Conservation (phyloP, 2,329 filamentous ascomycete genomes). For the Didymella pomorum region DNA sequence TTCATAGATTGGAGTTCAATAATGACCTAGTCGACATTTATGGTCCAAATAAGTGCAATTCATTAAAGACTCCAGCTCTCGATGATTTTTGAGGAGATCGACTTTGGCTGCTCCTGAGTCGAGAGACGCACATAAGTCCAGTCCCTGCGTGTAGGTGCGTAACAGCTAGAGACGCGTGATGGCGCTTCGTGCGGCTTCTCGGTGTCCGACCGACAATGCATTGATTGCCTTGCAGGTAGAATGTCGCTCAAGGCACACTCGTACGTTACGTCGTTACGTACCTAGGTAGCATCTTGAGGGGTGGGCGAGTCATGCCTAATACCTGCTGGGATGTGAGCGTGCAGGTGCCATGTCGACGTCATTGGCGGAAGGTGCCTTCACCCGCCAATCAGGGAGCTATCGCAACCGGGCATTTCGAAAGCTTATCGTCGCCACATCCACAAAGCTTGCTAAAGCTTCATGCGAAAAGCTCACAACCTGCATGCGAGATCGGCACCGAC, state of each 20-base stretch:
- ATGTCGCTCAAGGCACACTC: background rate
- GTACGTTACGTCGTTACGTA: background rate
- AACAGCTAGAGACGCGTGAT: no score
- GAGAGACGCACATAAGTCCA: no score
- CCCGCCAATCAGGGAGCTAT: background rate
- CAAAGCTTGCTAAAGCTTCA: constrained; percentile 16
- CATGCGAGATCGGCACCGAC: background rate
- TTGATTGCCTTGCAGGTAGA: background rate
- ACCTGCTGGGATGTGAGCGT: background rate
- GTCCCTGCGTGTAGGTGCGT: no score
- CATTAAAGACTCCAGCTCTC: no score
- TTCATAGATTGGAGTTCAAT: no score
- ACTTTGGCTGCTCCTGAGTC: no score
- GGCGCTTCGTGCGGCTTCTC: background rate
- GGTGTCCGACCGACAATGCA: no score
- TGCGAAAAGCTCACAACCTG: background rate
- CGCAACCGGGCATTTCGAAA: constrained; percentile 3
- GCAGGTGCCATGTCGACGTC: background rate
- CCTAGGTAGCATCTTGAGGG: background rate
- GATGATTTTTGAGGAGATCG: no score
- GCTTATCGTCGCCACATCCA: constrained; percentile 11
- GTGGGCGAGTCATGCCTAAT: background rate
- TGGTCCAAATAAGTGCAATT: no score
- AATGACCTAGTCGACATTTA: no score
- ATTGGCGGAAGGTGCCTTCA: background rate